phyloP scores from a whole-genome alignment of 1,139 yeast genomes.

The Wickerhamomyces sp. region DNA sequence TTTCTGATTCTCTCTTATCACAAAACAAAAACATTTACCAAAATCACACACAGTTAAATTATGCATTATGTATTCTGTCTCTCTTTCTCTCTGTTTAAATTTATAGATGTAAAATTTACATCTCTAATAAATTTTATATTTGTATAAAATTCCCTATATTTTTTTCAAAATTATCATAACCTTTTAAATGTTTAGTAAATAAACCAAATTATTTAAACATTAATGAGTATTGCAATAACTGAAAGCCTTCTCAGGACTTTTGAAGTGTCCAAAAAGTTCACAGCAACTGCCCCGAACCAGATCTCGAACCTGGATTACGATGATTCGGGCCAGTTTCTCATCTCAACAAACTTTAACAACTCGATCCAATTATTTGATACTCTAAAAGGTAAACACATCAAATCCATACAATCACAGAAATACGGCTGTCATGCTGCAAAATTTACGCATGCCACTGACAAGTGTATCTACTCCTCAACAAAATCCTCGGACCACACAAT shows the following conservation, averaged over 20 bases:
- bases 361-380: slow-evolving; percentile 81
- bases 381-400: slow-evolving; percentile 55
- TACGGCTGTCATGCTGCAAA: slow-evolving; percentile 88
- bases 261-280: slow-evolving; percentile 54
- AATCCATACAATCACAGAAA: slow-evolving; percentile 76
- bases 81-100: no score
- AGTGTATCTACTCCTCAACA: slow-evolving; percentile 83
- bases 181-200: slow-evolving; percentile 20
- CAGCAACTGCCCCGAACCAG: slow-evolving; percentile 44
- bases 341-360: slow-evolving; percentile 80
- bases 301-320: slow-evolving; percentile 85
- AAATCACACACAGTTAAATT: no score
- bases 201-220: no score
- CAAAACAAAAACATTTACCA: no score
- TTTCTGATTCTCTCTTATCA: no score
- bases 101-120: no score
- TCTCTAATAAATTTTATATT: no score
- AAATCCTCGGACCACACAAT: slow-evolving; percentile 69
- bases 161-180: no score
- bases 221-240: slow-evolving; percentile 26
- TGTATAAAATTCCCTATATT: no score
- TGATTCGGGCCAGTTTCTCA: slow-evolving; percentile 73
- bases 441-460: slow-evolving; percentile 72
- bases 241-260: slow-evolving; percentile 43
- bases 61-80: no score